phyloP scores from a whole-genome alignment of 2,329 filamentous ascomycete genomes.

The Epichloe hybrida region DNA sequence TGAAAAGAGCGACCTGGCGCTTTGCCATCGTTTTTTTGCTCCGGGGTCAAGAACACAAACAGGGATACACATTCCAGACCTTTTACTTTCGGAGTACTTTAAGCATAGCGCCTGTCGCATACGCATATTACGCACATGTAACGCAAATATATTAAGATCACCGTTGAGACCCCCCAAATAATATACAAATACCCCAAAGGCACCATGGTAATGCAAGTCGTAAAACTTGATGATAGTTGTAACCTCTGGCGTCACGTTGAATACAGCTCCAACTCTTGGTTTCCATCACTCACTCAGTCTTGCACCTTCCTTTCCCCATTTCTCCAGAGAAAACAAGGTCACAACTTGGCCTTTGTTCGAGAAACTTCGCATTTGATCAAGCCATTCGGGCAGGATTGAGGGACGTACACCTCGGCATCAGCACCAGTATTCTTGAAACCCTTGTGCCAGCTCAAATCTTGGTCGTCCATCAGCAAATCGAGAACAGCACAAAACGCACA shows the following conservation, averaged over 20 bases:
- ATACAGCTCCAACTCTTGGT: background rate
- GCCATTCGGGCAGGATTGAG: constrained; percentile 85
- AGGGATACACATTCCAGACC: background rate
- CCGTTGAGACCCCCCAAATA: background rate
- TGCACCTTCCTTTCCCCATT: background rate
- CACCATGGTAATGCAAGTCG: background rate
- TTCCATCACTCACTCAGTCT: background rate
- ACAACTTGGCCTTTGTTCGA: constrained; percentile 25
- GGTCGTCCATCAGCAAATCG: constrained; percentile 3
- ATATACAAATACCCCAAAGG: background rate
- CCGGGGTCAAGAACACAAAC: no score
- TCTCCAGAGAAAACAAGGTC: background rate
- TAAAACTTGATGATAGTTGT: background rate
- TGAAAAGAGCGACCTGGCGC: no score
- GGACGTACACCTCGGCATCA: constrained; percentile 89
- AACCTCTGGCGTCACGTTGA: background rate
- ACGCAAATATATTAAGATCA: background rate
- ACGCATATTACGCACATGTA: background rate
- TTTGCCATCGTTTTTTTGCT: no score
- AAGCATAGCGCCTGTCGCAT: background rate
- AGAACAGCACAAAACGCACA: background rate
- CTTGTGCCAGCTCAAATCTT: constrained; percentile 94
- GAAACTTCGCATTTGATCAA: constrained; percentile 88
- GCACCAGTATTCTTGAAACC: constrained; percentile 87
- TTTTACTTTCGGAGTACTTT: background rate